phyloP scores from a whole-genome alignment of 257 asterid species.

The Rauvolfia tetraphylla region DNA sequence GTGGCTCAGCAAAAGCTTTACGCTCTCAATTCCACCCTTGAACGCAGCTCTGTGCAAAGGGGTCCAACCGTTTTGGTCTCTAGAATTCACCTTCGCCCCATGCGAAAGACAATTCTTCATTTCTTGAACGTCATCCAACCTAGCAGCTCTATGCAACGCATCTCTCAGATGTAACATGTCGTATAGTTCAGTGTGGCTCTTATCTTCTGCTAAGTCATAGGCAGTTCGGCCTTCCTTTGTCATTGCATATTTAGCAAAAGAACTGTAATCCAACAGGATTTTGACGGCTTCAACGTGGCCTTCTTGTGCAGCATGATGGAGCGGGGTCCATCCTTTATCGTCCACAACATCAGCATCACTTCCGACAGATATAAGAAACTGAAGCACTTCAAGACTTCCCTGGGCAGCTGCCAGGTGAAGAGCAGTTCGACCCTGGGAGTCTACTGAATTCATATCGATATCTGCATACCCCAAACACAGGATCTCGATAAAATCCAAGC shows the following conservation, averaged over 20 bases:
- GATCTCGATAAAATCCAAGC: constrained; percentile 52
- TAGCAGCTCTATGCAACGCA: constrained; percentile 54
- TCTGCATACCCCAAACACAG: constrained; percentile 42
- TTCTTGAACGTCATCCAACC: constrained; percentile 36
- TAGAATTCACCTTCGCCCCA: constrained; percentile 55
- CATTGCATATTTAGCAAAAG: constrained; percentile 38
- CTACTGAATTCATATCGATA: constrained; percentile 42
- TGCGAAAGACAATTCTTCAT: constrained; percentile 46
- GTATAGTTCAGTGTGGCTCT: constrained; percentile 37
- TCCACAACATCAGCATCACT: constrained; percentile 40
- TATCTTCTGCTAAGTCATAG: constrained; percentile 44
- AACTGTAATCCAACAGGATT: constrained; percentile 33
- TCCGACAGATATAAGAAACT: constrained; percentile 48
- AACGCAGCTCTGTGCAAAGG: constrained; percentile 72
- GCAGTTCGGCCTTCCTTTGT: constrained; percentile 57
- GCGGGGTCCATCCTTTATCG: constrained; percentile 45
- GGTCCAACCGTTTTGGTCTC: constrained; percentile 80
- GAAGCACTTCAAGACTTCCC: constrained; percentile 39
- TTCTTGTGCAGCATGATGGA: constrained; percentile 48
- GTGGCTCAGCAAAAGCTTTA: constrained; percentile 41
- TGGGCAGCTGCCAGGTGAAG: constrained; percentile 53
- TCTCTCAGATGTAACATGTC: constrained; percentile 46
- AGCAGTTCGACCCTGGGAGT: constrained; percentile 45
- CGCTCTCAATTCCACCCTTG: constrained; percentile 62
- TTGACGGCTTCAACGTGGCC: constrained; percentile 43